Conservation (phyloP, 2,329 filamentous ascomycete species). For the Penicillium digitatum region DNA sequence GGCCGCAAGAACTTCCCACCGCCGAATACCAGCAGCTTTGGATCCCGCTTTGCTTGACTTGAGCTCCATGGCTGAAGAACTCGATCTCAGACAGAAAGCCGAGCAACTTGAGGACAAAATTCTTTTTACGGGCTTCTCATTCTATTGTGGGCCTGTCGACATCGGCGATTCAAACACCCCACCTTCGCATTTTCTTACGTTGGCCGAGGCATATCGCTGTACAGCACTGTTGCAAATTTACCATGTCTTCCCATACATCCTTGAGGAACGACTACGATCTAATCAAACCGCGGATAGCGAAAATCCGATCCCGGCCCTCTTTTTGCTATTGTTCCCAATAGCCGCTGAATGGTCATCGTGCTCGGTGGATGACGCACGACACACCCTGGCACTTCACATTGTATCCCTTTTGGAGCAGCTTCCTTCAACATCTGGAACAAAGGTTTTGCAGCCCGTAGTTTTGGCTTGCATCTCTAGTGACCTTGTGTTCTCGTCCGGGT, state of each 20-base stretch:
- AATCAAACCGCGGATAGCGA: conserved; percentile 9
- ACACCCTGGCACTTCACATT: conserved; percentile 19
- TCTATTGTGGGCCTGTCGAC: conserved; percentile 23
- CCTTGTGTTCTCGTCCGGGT: conserved; percentile 21
- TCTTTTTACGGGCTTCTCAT: conserved; percentile 19
- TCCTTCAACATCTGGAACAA: conserved; percentile 21
- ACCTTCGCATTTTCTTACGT: conserved; percentile 21
- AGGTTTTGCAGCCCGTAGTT: conserved; percentile 21
- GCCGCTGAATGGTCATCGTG: conserved; percentile 1
- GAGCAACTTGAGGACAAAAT: conserved; percentile 20
- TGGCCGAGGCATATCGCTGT: conserved; percentile 23
- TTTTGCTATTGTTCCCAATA: conserved; percentile 14
- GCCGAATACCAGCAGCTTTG: conserved; percentile 8
- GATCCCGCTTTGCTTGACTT: conserved; percentile 18
- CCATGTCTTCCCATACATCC: conserved; percentile 22
- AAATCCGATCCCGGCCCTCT: conserved; percentile 12
- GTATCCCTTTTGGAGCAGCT: conserved; percentile 23
- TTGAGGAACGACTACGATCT: conserved; percentile 15
- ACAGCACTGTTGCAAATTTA: conserved; percentile 23
- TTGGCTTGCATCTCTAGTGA: conserved; percentile 23
- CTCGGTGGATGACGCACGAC: conserved; percentile 16
- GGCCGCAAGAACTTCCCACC: conserved; percentile 12
- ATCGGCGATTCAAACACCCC: conserved; percentile 23
- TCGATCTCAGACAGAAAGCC: conserved; percentile 18
- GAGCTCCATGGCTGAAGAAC: conserved; percentile 16